Evolutionary conservation across 106 monocot genomes (phyloP).

Genomic region (Dioscorea alata): DNA sequence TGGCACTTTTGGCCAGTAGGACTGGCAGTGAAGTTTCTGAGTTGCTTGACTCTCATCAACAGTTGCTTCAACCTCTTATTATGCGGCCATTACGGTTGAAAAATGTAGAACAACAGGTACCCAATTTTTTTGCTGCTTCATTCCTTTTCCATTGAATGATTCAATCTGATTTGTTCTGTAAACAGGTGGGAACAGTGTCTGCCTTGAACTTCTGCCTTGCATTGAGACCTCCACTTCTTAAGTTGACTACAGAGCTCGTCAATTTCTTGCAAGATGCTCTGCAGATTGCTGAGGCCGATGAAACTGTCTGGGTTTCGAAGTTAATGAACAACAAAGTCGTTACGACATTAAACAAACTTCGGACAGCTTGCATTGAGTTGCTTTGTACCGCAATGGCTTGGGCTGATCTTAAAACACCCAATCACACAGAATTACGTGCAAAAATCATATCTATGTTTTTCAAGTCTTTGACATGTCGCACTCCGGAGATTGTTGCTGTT

Average conservation of each 20-base stretch:
- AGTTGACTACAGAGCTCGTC: conserved; percentile 83
- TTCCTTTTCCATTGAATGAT: background rate
- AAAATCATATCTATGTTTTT: conserved; percentile 99
- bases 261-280: conserved; percentile 97
- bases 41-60: conserved; percentile 85
- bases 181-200: conserved; percentile 90
- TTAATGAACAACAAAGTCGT: conserved; percentile 92
- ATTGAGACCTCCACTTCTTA: conserved; percentile 95
- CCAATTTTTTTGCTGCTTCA: background rate
- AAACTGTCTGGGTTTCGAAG: conserved; percentile 91
- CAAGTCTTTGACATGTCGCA: conserved; percentile 92
- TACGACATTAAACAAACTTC: conserved; percentile 87
- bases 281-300: conserved; percentile 99
- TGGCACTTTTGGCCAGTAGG: conserved; percentile 87
- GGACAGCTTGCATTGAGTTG: conserved; percentile 96
- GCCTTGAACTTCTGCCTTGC: conserved; percentile 96
- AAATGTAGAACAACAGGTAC: conserved; percentile 96
- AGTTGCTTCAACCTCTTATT: conserved; percentile 92
- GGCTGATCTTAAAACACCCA: conserved; percentile 82
- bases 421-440: conserved; percentile 73
- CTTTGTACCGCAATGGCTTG: conserved; percentile 99
- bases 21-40: conserved; percentile 98
- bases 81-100: conserved; percentile 70
- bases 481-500: conserved; percentile 92
- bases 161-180: conserved; percentile 5